Conservation (phyloP, 352 stramenopile species). For the Phytophthora hibernalis region DNA sequence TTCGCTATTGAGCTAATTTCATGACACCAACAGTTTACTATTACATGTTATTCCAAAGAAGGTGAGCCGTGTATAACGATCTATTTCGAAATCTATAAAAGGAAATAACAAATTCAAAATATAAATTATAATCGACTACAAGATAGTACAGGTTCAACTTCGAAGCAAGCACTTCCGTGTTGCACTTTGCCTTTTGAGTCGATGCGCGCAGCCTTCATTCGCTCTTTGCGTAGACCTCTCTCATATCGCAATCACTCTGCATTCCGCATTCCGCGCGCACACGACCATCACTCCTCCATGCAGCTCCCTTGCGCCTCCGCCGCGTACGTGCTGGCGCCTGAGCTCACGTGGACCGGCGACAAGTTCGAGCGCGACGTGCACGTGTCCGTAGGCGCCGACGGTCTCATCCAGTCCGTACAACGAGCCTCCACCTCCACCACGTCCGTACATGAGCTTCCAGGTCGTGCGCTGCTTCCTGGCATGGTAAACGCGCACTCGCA, state of each 20-base stretch:
- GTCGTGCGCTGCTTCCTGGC: constrained; percentile 62
- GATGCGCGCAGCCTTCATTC: constrained; percentile 35
- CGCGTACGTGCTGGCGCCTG: constrained; percentile 63
- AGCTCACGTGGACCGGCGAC: constrained; percentile 75
- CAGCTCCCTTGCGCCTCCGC: constrained; percentile 22
- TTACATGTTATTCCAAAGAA: not conserved
- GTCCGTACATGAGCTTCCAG: constrained; percentile 45
- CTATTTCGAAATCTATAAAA: no score
- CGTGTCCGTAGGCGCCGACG: constrained; percentile 59
- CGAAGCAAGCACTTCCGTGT: not conserved
- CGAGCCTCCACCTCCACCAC: constrained; percentile 1
- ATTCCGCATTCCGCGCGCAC: constrained; percentile 5
- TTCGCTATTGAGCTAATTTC: no score
- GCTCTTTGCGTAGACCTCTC: constrained; percentile 27
- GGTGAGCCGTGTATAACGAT: not conserved
- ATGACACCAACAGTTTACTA: no score
- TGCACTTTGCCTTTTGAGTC: constrained; percentile 33
- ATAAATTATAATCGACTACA: no score
- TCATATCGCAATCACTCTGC: constrained; percentile 28
- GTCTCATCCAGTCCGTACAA: constrained; percentile 50
- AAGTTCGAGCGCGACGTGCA: constrained; percentile 60
- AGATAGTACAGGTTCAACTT: constrained; percentile 9
- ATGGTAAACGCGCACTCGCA: constrained; percentile 89
- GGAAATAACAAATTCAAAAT: not conserved
- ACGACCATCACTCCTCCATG: constrained; percentile 13